phyloP scores from a whole-genome alignment of 176 grass and related monocot species.

The Oryza rufipogon region DNA sequence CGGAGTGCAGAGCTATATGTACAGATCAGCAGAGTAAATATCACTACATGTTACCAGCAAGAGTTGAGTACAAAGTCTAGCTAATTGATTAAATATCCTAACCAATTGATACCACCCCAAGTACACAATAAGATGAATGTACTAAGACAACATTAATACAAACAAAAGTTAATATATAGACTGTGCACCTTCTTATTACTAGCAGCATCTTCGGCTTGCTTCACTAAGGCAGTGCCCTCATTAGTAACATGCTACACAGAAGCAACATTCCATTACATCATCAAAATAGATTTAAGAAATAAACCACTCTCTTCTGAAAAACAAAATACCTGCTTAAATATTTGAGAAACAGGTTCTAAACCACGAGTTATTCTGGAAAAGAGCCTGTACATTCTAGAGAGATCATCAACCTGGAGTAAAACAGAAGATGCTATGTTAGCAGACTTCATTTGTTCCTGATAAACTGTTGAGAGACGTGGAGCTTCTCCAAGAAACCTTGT shows the following conservation, averaged over 20 bases:
- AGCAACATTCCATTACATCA: constrained; percentile 16
- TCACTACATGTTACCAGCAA: neutral
- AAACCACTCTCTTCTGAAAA: constrained; percentile 7
- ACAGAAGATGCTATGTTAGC: constrained; percentile 29
- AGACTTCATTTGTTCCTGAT: neutral
- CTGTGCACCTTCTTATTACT: constrained; percentile 76
- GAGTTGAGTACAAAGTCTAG: neutral
- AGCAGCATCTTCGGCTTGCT: constrained; percentile 95
- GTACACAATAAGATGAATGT: neutral
- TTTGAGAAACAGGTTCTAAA: constrained; percentile 81
- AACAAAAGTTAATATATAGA: constrained; percentile 11
- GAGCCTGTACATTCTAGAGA: constrained; percentile 91
- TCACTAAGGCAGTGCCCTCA: constrained; percentile 81
- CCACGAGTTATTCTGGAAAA: constrained; percentile 86
- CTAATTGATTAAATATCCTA: neutral
- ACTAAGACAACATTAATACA: neutral
- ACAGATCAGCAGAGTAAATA: neutral
- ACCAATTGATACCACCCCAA: neutral
- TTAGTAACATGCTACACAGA: constrained; percentile 83
- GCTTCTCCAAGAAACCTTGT: constrained; percentile 62
- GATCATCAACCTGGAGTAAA: constrained; percentile 71
- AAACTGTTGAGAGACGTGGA: constrained; percentile 1
- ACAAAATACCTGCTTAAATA: constrained; percentile 83
- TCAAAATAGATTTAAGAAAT: constrained; percentile 32
- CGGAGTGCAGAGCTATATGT: constrained; percentile 3